Evolutionary conservation across 2,329 filamentous ascomycete species (phyloP), one percentile per base, ranked within the genome.

Genomic region (Ilyonectria robusta): DNA sequence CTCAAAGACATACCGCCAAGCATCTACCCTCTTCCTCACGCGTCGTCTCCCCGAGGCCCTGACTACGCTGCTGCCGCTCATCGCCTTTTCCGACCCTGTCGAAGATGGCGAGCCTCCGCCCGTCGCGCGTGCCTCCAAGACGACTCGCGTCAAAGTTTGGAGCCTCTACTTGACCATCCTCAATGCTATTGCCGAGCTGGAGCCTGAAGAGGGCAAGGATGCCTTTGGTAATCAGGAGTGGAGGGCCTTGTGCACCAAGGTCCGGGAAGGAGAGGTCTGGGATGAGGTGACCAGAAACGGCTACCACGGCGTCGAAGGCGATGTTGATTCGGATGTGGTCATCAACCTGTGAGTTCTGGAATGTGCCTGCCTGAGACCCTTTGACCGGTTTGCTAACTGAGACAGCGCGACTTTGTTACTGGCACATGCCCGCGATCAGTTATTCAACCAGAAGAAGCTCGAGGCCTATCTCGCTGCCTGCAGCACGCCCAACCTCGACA

Each of bases 251-350:
- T 94, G 94, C 68, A 86, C 88, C 68, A 96, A 94, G 80, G 95
- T 97, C 26, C 90, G 95, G 69, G 94, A 97, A 65, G 96, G 96
- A 64, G 89, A 91, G 51, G 88, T 98, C n/a, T 99, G 96, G 96
- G 94, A 98, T 71, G 93, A 97, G 71, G 93, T 98, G 2, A 92
- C 97, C 64, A 88, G 89, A 73, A 91, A 94, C 77, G 95, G 95
- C 7, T 98, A 98, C 81, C 91, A 93, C 73, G 94, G 94, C 29
- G 86, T 91, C 56, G 95, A 98, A 81, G 94, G 93, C 19, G 93
- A 95, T 70, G 94, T 98, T 13, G 96, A 99, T 81, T 91, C 94
- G 2, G 96, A 99, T 76, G 95, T 99, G 8, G 94, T 99, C 29
- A 93, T 95, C 68, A 95, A 95, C 75, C 80, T 97, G 92, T 94